phyloP scores from a whole-genome alignment of 306 rosid genomes.

The Rubus idaeus region DNA sequence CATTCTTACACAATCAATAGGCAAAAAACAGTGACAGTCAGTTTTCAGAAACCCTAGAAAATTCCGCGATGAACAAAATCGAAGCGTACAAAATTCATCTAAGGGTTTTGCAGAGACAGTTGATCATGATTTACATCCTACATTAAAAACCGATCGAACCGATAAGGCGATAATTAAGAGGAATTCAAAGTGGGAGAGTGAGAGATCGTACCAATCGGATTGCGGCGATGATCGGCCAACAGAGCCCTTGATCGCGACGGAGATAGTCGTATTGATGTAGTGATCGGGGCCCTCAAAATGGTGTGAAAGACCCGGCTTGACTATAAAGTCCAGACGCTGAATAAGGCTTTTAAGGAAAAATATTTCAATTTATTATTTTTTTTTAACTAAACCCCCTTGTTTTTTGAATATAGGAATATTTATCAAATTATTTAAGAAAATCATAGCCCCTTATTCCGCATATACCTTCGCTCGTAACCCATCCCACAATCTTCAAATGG shows the following conservation, averaged over 20 bases:
- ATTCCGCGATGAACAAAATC: not conserved
- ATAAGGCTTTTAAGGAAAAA: not conserved
- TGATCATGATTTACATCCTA: not conserved
- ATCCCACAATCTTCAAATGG: no score
- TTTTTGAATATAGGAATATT: no score
- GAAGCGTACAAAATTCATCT: not conserved
- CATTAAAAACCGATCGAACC: not conserved
- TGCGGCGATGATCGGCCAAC: not conserved
- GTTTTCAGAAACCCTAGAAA: not conserved
- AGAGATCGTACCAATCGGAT: conserved; percentile 7
- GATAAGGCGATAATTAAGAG: not conserved
- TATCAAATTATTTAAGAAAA: no score
- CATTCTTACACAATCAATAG: not conserved
- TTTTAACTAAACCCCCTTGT: no score
- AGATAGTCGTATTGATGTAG: no score
- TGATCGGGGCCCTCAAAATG: not conserved
- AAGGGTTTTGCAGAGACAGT: not conserved
- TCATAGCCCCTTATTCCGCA: no score
- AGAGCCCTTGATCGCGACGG: not conserved
- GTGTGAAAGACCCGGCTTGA: not conserved
- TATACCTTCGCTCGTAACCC: no score
- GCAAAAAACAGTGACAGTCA: not conserved
- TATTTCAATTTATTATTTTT: no score
- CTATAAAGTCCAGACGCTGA: not conserved
- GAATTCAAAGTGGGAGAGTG: not conserved